Percentiles rank a stretch among this genome's conserved stretches.
Conservation (phyloP, 306 rosid genomes). For the Rubus parviflorus region DNA sequence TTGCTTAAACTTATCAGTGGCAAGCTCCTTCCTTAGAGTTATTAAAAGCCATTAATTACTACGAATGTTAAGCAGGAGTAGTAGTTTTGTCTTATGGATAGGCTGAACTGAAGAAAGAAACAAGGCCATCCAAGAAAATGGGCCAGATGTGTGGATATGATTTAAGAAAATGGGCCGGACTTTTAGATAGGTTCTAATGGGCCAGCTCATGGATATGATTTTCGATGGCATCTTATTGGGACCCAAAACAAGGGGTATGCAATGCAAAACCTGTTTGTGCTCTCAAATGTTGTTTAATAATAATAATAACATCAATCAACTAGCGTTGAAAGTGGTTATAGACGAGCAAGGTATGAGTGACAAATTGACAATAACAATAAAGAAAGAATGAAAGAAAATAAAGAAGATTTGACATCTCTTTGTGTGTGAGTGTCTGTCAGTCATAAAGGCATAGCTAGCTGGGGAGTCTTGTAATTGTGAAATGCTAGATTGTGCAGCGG, state of each 20-base stretch:
- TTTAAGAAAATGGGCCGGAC: not conserved
- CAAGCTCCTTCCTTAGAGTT: too few species aligned
- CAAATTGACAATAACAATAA: not conserved
- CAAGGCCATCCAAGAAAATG: not conserved
- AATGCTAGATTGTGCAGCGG: not conserved
- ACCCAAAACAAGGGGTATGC: too few species aligned
- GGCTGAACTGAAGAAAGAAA: slow-evolving; percentile 2
- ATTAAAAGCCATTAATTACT: not conserved
- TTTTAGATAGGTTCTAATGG: not conserved
- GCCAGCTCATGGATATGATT: too few species aligned
- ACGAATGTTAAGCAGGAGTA: not conserved
- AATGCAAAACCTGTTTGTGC: not conserved
- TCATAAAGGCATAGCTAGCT: not conserved
- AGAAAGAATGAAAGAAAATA: not conserved
- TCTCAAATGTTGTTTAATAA: not conserved
- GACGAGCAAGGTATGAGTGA: too few species aligned
- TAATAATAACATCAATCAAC: not conserved
- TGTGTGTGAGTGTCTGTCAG: not conserved
- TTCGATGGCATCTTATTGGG: not conserved
- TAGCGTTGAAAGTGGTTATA: not conserved
- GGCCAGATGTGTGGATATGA: not conserved
- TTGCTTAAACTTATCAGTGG: too few species aligned
- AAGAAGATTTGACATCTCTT: not conserved
- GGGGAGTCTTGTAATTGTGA: not conserved
- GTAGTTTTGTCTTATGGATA: not conserved